Evolutionary conservation across 768 basidiomycete genomes (phyloP).

Genomic region (Leucocoprinus sp.): DNA sequence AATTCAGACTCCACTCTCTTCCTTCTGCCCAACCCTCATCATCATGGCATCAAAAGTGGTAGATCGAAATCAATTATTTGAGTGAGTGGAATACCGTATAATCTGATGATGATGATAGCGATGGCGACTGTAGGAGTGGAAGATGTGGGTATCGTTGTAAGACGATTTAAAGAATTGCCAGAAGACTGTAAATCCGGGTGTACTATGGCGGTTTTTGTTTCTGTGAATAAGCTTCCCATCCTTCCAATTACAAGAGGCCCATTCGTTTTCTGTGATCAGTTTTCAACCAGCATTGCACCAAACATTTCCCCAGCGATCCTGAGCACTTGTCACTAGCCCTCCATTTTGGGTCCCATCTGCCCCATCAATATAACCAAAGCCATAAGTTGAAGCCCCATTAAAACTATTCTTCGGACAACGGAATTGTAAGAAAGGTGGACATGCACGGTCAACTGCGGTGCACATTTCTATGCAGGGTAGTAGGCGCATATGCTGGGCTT

Average conservation of each 20-base stretch:
- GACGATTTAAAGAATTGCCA: too few relatives aligned
- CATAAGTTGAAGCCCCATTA: constrained; percentile 65
- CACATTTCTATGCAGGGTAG: constrained; percentile 80
- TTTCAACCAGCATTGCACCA: constrained; percentile 41
- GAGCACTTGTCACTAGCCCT: constrained; percentile 45
- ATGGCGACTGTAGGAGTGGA: too few relatives aligned
- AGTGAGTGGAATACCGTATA: too few relatives aligned
- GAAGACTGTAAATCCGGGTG: too few relatives aligned
- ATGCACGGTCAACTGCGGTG: constrained; percentile 62
- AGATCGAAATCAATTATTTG: too few relatives aligned
- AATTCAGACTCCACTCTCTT: too few relatives aligned
- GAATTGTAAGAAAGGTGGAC: constrained; percentile 67
- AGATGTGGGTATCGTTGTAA: too few relatives aligned
- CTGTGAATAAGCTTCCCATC: not conserved
- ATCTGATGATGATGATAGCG: too few relatives aligned
- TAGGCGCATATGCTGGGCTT: constrained; percentile 46
- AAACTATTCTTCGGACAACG: constrained; percentile 53
- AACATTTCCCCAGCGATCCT: constrained; percentile 68
- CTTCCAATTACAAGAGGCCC: not conserved
- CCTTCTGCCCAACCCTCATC: too few relatives aligned
- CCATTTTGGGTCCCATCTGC: constrained; percentile 35
- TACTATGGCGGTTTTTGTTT: too few relatives aligned
- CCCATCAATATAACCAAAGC: constrained; percentile 65
- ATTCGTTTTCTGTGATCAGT: not conserved
- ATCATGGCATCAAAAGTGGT: too few relatives aligned